These are phyloP conservation scores for Chaetomiaceae sp. DNA, from an alignment of 2,329 filamentous ascomycete species.

Conservation along the genomic window DNA sequence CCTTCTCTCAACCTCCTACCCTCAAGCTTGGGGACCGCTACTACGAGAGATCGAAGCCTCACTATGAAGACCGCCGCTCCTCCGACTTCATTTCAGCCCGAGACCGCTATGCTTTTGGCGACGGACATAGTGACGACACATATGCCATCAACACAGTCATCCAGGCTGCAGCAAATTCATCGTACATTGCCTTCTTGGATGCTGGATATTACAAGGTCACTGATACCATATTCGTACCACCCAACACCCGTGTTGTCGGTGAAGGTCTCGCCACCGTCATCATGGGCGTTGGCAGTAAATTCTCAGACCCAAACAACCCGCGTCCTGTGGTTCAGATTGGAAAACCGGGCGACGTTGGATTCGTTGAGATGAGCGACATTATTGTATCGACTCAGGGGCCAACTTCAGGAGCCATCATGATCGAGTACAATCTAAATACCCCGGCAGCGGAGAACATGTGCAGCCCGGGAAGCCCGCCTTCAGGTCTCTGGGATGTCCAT, in stretches of 20 bases:
- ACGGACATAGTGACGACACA: constrained; percentile 64
- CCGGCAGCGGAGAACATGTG: constrained; percentile 25
- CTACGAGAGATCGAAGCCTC: constrained; percentile 52
- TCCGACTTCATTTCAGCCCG: constrained; percentile 59
- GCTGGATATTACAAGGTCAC: constrained; percentile 60
- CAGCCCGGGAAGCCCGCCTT: constrained; percentile 31
- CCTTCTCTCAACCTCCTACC: constrained; percentile 46
- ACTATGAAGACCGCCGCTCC: constrained; percentile 54
- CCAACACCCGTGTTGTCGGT: constrained; percentile 53
- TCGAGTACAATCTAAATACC: constrained; percentile 67
- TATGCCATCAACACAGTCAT: constrained; percentile 32
- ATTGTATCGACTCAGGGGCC: constrained; percentile 65
- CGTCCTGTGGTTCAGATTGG: constrained; percentile 61
- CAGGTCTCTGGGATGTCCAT: constrained; percentile 71
- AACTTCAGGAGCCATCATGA: constrained; percentile 62
- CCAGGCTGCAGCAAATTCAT: constrained; percentile 35
- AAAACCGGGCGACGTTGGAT: constrained; percentile 56
- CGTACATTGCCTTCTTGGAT: constrained; percentile 57
- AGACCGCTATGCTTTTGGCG: constrained; percentile 60
- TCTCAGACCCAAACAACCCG: constrained; percentile 54
- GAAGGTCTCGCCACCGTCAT: constrained; percentile 50
- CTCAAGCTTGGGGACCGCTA: constrained; percentile 55
- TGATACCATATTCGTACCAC: constrained; percentile 47
- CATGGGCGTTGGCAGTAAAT: constrained; percentile 53
- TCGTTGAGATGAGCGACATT: constrained; percentile 67